Conservation (phyloP, 2,329 filamentous ascomycete genomes). For the Apiospora koreana region DNA sequence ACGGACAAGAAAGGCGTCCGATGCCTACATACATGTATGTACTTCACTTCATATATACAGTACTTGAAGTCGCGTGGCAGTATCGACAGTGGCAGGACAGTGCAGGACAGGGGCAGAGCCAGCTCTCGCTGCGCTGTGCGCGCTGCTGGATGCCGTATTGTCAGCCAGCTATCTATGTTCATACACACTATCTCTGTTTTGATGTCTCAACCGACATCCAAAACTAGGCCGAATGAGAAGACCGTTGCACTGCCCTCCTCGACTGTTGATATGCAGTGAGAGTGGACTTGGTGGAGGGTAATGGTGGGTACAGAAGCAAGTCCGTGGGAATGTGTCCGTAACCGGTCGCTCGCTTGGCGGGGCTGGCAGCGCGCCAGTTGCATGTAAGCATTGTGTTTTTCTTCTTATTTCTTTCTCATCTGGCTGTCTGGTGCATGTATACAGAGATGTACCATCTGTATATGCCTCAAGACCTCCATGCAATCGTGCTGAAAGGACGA, state of each 20-base stretch:
- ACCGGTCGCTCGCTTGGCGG: constrained; percentile 2
- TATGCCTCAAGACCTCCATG: background rate
- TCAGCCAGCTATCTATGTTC: background rate
- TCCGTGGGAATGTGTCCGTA: constrained; percentile 4
- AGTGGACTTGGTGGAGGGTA: constrained; percentile 7
- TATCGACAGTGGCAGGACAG: background rate
- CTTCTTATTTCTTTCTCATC: background rate
- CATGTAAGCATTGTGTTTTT: background rate
- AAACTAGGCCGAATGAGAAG: background rate
- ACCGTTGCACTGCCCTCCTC: constrained; percentile 1
- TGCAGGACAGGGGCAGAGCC: no score
- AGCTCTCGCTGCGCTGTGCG: background rate
- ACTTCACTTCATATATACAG: background rate
- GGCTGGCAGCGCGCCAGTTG: background rate
- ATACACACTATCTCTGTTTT: background rate
- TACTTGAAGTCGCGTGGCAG: background rate
- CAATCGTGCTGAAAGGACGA: background rate
- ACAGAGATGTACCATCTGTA: background rate
- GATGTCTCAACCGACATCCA: background rate
- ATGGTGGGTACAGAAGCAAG: constrained; percentile 8
- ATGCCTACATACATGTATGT: background rate
- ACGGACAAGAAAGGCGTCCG: background rate
- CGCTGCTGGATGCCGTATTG: background rate
- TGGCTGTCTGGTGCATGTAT: background rate
- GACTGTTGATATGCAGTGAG: constrained; percentile 5